A percentile compares a stretch with the other conserved stretches of the same genome.
Conservation (phyloP, 2,329 filamentous ascomycete species). For the Talaromyces sp. region DNA sequence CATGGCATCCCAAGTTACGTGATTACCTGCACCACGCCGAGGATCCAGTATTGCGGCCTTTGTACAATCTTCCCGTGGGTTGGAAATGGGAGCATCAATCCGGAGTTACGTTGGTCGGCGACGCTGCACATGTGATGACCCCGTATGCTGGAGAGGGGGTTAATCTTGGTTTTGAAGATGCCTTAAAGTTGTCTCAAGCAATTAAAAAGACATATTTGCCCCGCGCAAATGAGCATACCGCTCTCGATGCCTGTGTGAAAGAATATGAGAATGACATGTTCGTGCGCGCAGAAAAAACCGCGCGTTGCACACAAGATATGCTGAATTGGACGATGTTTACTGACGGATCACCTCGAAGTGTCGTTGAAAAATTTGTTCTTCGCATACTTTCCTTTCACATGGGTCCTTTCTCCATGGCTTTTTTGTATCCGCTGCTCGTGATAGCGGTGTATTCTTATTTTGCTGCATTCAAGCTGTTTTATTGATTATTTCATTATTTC, state of each 20-base stretch:
- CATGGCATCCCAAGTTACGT: slow-evolving; percentile 13
- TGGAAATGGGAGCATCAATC: slow-evolving; percentile 17
- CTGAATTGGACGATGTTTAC: slow-evolving; percentile 4
- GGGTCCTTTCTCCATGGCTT: neutral
- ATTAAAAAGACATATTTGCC: neutral
- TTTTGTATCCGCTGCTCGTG: neutral
- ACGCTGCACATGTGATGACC: slow-evolving; percentile 23
- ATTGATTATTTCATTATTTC: neutral
- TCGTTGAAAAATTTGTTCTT: neutral
- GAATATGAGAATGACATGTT: neutral
- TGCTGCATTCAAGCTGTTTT: neutral
- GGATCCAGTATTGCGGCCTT: slow-evolving; percentile 6
- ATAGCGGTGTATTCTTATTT: neutral
- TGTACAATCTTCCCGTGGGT: slow-evolving; percentile 21
- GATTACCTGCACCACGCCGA: slow-evolving; percentile 13
- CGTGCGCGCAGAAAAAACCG: neutral
- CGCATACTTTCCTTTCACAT: neutral
- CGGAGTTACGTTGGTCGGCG: slow-evolving; percentile 21
- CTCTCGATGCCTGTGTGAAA: neutral
- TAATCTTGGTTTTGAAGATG: slow-evolving; percentile 12
- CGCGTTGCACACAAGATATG: neutral
- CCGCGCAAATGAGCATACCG: neutral
- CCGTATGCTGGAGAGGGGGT: slow-evolving; percentile 23
- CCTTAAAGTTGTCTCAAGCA: slow-evolving; percentile 1
- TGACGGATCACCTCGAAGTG: neutral